phyloP scores from a whole-genome alignment of 176 grass and related monocot species.

The Rhynchospora breviuscula region DNA sequence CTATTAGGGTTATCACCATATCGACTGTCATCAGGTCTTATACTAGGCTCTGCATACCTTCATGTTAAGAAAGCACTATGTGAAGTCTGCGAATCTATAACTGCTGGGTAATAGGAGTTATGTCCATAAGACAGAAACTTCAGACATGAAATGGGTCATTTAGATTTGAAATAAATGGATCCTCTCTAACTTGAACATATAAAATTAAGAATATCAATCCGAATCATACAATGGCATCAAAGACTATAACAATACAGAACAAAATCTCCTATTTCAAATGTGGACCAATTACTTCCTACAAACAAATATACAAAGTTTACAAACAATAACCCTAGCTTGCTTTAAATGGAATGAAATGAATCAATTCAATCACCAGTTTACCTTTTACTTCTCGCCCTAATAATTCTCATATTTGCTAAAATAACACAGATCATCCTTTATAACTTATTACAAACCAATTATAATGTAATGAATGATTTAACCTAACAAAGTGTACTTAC shows the following conservation, averaged over 20 bases:
- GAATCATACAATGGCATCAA: background rate
- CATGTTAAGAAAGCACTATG: slow-evolving; percentile 9
- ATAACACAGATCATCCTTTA: background rate
- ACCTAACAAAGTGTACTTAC: slow-evolving; percentile 39
- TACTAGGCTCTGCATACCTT: slow-evolving; percentile 88
- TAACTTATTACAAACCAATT: background rate
- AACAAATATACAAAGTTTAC: background rate
- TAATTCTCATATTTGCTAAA: background rate
- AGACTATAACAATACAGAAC: background rate
- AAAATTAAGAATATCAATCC: slow-evolving; percentile 4
- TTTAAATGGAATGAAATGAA: background rate
- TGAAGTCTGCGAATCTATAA: background rate
- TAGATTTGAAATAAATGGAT: background rate
- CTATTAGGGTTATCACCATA: slow-evolving; percentile 98
- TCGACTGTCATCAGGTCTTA: slow-evolving; percentile 88
- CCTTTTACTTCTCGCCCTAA: background rate
- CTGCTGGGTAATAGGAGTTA: background rate
- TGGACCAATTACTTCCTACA: background rate
- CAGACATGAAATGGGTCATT: background rate
- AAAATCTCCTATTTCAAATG: background rate
- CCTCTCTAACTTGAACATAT: background rate
- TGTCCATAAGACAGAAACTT: background rate
- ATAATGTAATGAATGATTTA: background rate
- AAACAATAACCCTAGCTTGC: background rate
- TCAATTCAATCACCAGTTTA: background rate